A percentile compares a stretch with the other conserved stretches of the same genome.
These are phyloP conservation scores for Agaricus blazei DNA, from an alignment of 768 basidiomycete species.

Conservation along the genomic window DNA sequence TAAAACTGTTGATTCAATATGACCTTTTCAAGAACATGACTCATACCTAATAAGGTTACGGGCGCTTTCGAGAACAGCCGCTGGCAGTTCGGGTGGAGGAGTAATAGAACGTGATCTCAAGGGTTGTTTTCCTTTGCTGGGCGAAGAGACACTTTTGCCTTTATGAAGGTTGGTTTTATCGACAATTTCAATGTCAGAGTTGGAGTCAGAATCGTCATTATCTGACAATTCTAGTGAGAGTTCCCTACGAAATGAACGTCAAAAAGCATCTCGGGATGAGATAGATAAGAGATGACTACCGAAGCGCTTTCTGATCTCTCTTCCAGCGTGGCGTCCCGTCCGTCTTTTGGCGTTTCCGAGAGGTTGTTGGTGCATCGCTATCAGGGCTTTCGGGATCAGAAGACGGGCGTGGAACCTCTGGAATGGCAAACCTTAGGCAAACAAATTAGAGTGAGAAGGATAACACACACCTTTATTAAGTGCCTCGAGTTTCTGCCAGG, in stretches of 20 bases:
- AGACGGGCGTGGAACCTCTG: background rate
- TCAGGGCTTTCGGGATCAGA: constrained; percentile 16
- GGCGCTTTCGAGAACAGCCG: constrained; percentile 49
- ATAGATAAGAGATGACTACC: constrained; percentile 27
- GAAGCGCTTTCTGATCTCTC: constrained; percentile 28
- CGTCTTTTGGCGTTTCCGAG: constrained; percentile 36
- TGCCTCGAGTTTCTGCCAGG: constrained; percentile 58
- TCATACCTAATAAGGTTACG: constrained; percentile 55
- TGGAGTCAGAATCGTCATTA: constrained; percentile 48
- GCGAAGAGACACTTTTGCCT: constrained; percentile 19
- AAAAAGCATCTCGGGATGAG: background rate
- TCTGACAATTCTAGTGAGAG: constrained; percentile 36
- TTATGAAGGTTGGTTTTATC: constrained; percentile 20
- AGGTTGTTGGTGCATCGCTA: constrained; percentile 25
- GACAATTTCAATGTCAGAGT: constrained; percentile 36
- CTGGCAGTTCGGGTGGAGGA: constrained; percentile 62
- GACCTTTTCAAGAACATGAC: constrained; percentile 8
- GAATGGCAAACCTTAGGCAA: too few relatives aligned
- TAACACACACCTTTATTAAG: constrained; percentile 45
- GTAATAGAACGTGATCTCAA: constrained; percentile 59
- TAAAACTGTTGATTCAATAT: background rate
- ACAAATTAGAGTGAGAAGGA: background rate
- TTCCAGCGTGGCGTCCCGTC: constrained; percentile 39
- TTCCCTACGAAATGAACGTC: constrained; percentile 20
- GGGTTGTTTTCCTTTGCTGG: constrained; percentile 33